Conservation (phyloP, 2,329 filamentous ascomycete genomes). For the Thielaviopsis musarum region DNA sequence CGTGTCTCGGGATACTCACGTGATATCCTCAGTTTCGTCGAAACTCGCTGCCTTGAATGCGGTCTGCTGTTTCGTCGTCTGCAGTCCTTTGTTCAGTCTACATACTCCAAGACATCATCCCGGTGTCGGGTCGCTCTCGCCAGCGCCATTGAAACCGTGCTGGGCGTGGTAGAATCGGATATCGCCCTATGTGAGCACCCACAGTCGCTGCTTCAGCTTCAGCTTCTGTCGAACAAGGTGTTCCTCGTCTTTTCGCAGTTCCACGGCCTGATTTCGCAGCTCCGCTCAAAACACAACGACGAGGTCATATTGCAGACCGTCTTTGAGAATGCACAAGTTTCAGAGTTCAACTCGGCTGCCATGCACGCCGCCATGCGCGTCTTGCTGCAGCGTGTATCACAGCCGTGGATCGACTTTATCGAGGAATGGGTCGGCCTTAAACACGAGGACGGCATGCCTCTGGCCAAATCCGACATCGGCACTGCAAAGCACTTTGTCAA, state of each 20-base stretch:
- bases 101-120: slow-evolving; percentile 27
- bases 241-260: slow-evolving; percentile 34
- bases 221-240: slow-evolving; percentile 30
- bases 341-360: slow-evolving; percentile 45
- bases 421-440: slow-evolving; percentile 61
- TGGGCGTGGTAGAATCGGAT: slow-evolving; percentile 32
- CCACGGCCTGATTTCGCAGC: slow-evolving; percentile 30
- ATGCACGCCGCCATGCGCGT: slow-evolving; percentile 49
- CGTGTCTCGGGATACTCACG: slow-evolving; percentile 41
- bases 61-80: slow-evolving; percentile 31
- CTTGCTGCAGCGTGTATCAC: slow-evolving; percentile 43
- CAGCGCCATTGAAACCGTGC: slow-evolving; percentile 29
- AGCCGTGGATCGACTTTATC: slow-evolving; percentile 50
- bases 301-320: slow-evolving; percentile 44
- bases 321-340: slow-evolving; percentile 42
- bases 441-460: slow-evolving; percentile 35
- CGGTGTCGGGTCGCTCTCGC: slow-evolving; percentile 35
- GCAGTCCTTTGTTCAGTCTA: slow-evolving; percentile 28
- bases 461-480: slow-evolving; percentile 30
- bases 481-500: slow-evolving; percentile 42
- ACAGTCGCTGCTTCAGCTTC: slow-evolving; percentile 35
- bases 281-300: slow-evolving; percentile 32
- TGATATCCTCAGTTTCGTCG: slow-evolving; percentile 29
- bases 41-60: slow-evolving; percentile 29
- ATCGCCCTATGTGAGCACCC: slow-evolving; percentile 28